A percentile compares a stretch with the other conserved stretches of the same genome.
phyloP scores from a whole-genome alignment of 78 protist species.

The Tieghemostelium lacteum region DNA sequence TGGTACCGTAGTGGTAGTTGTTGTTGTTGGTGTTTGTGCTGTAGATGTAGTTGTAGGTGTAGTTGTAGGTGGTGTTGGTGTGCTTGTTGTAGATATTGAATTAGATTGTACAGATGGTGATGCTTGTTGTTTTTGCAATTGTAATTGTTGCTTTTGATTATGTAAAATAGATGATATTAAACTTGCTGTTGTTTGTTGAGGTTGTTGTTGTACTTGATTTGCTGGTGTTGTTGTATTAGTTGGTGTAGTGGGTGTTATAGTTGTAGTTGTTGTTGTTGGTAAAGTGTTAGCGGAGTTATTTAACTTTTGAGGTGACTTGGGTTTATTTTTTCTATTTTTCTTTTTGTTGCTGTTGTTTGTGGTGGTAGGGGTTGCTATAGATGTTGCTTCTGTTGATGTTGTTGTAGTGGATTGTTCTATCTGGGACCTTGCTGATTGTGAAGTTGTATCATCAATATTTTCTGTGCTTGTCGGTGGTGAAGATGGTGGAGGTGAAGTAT shows the following conservation, averaged over 20 bases:
- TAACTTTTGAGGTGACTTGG: background rate
- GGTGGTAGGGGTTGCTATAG: background rate
- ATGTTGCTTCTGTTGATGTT: background rate
- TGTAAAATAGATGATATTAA: too few species aligned
- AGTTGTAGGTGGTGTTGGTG: background rate
- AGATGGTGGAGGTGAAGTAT: background rate
- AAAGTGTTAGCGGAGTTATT: background rate
- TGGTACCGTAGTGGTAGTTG: background rate
- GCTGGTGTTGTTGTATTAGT: background rate
- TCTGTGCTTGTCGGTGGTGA: background rate
- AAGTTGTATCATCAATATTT: background rate
- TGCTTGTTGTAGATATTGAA: background rate
- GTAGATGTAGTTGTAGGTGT: background rate
- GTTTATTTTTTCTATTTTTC: background rate
- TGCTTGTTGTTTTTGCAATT: background rate
- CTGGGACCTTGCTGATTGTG: background rate
- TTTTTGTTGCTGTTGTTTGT: background rate
- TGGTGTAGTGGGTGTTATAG: conserved; percentile 6
- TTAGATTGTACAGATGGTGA: background rate
- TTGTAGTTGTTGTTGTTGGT: conserved; percentile 1
- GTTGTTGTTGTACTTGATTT: background rate
- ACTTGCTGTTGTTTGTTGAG: background rate
- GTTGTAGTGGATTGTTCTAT: background rate
- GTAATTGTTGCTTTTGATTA: background rate
- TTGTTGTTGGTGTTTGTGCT: background rate